These are phyloP conservation scores for Pseudogymnoascus sp. DNA, from an alignment of 2,329 filamentous ascomycete genomes.

Conservation along the genomic window DNA sequence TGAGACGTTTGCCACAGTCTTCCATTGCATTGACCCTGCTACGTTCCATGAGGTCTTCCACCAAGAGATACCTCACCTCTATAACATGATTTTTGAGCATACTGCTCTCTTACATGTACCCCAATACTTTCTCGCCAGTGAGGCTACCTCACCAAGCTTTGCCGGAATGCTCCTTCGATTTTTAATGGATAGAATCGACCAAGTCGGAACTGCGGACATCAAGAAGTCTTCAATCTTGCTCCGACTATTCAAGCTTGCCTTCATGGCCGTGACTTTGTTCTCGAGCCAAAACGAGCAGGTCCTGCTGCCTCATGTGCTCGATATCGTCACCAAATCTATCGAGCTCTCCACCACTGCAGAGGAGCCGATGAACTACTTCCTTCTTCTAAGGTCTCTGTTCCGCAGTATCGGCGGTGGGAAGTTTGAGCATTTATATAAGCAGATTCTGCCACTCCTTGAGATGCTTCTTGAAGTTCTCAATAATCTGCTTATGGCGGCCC, in stretches of 20 bases:
- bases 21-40: slow-evolving; percentile 95
- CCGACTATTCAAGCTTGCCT: slow-evolving; percentile 92
- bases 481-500: slow-evolving; percentile 80
- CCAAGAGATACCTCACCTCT: slow-evolving; percentile 90
- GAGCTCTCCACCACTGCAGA: slow-evolving; percentile 91
- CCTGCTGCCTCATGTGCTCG: slow-evolving; percentile 87
- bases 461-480: slow-evolving; percentile 98
- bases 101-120: slow-evolving; percentile 88
- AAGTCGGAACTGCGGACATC: slow-evolving; percentile 85
- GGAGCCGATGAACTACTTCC: slow-evolving; percentile 98
- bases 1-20: slow-evolving; percentile 95
- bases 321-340: slow-evolving; percentile 95
- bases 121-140: slow-evolving; percentile 97
- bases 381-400: slow-evolving; percentile 85
- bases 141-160: slow-evolving; percentile 94
- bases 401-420: slow-evolving; percentile 93
- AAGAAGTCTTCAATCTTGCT: slow-evolving; percentile 89
- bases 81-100: slow-evolving; percentile 97
- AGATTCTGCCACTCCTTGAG: slow-evolving; percentile 89
- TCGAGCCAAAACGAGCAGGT: slow-evolving; percentile 92
- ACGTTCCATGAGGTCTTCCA: slow-evolving; percentile 99
- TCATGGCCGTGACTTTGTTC: slow-evolving; percentile 98
- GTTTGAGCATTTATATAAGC: slow-evolving; percentile 97
- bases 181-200: slow-evolving; percentile 90
- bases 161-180: slow-evolving; percentile 97